phyloP scores from a whole-genome alignment of 1,284 basidiomycete species.

The Ceratobasidium theobromae region DNA sequence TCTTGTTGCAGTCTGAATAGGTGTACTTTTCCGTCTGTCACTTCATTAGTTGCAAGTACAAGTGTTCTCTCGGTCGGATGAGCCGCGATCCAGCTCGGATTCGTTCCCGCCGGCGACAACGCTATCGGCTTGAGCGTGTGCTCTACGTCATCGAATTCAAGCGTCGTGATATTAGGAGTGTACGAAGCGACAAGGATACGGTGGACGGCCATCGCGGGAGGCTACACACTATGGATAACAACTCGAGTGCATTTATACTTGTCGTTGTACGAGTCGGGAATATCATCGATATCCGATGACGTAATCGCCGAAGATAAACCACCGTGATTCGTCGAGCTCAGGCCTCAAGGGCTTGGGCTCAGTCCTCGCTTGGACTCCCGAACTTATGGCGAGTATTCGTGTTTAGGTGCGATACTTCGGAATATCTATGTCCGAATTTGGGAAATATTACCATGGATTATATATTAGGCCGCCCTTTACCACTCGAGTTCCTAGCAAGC shows the following conservation, averaged over 20 bases:
- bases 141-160: constrained; percentile 45
- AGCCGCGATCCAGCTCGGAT: constrained; percentile 68
- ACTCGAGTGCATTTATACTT: background rate
- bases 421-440: too few species aligned
- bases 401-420: too few species aligned
- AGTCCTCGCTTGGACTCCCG: too few species aligned
- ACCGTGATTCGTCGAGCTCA: too few species aligned
- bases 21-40: constrained; percentile 60
- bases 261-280: too few species aligned
- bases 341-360: too few species aligned
- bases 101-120: constrained; percentile 55
- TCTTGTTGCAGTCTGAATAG: constrained; percentile 45
- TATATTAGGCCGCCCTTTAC: too few species aligned
- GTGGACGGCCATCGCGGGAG: constrained; percentile 41
- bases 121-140: constrained; percentile 50
- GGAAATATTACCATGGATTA: too few species aligned
- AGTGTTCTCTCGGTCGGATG: constrained; percentile 58
- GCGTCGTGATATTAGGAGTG: constrained; percentile 58
- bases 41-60: constrained; percentile 58
- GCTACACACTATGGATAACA: background rate
- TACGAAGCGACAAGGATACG: constrained; percentile 66
- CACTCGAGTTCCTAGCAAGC: too few species aligned
- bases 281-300: background rate
- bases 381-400: too few species aligned
- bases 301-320: background rate